Base-by-base conservation (phyloP, 192 early-diverging fungal genomes). In the Coemansia umbellata region DNA sequence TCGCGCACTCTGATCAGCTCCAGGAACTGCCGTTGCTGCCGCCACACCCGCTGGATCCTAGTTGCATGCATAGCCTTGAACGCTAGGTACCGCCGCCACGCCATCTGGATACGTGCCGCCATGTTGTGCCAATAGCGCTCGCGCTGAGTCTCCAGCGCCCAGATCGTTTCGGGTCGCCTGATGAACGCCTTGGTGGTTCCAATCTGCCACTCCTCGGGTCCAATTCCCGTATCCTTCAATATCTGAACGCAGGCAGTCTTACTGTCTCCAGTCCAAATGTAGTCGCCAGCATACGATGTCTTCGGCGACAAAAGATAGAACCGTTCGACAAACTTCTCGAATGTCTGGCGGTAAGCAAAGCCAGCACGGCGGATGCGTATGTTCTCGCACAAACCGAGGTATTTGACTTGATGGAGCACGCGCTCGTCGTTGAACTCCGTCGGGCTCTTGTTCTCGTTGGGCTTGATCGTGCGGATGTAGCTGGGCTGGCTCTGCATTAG, bases 381-480 rank as follows among this genome's bases (percentile, higher is more conserved):
- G 74, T 97, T 99, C 58, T 99, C 95, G 63, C 91, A 89, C 56
- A 97, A 66, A 57, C 95, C 95, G 21, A 99, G 80, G 61, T 99
- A 99, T 41, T 93, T 93, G 48, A 97, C 87, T 79, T 98, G 95
- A 77, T 98, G 95, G 26, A 93, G 87, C 14, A 95, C 94, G 59
- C 91, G 87, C 61, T 90, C 84, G 53, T 83, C 55, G 75, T 99
- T 90, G 74, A 91, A 99, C 57, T 97, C 93, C 5, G 85, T 81
- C 2, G 94, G 82, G 26, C 86, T 85, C 74, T 96, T 95, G 66
- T 88, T 94, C 60, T 91, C 89, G 67, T 99, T 99, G 31, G 97
- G 95, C 63, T 99, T 99, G 73, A 99, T 98, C 37, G 93, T 87
- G 53, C 93, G 86, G 35, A 99, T 94, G 62, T 99, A 99, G 43